These are phyloP conservation scores for Tolypocladium cylindrosporum DNA, from an alignment of 2,329 filamentous ascomycete species.

Conservation along the genomic window DNA sequence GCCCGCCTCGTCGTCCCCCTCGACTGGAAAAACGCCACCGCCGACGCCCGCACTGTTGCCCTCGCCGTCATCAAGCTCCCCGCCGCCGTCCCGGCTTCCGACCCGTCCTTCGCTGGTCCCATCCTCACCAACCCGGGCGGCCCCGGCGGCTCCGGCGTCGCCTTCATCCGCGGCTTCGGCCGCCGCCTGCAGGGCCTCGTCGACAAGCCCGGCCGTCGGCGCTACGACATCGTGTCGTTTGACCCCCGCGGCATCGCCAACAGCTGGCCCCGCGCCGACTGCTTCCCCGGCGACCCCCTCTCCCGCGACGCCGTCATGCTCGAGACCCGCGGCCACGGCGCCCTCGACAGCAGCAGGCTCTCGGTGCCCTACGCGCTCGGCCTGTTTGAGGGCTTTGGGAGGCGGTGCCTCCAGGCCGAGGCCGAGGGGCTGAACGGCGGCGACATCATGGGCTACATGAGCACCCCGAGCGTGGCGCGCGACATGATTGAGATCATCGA, in stretches of 20 bases:
- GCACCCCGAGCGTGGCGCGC: slow-evolving; percentile 27
- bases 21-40: slow-evolving; percentile 25
- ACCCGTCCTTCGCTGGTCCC: slow-evolving; percentile 29
- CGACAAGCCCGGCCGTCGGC: slow-evolving; percentile 16
- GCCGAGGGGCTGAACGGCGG: slow-evolving; percentile 4
- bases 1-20: slow-evolving; percentile 32
- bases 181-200: slow-evolving; percentile 15
- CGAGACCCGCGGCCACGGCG: slow-evolving; percentile 20
- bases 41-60: slow-evolving; percentile 19
- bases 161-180: slow-evolving; percentile 14
- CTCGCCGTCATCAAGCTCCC: slow-evolving; percentile 32
- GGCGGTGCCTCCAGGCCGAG: slow-evolving; percentile 16
- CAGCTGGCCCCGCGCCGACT: slow-evolving; percentile 27
- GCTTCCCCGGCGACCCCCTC: slow-evolving; percentile 21
- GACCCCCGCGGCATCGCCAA: slow-evolving; percentile 32
- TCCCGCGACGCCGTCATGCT: slow-evolving; percentile 18
- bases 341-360: slow-evolving; percentile 8
- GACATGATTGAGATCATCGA: slow-evolving; percentile 37
- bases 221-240: slow-evolving; percentile 32
- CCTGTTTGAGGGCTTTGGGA: slow-evolving; percentile 14
- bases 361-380: slow-evolving; percentile 17
- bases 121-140: slow-evolving; percentile 36
- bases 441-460: slow-evolving; percentile 21
- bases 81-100: slow-evolving; percentile 24
- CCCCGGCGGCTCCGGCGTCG: slow-evolving; percentile 30